These are phyloP conservation scores for Globisporangium middletonii DNA, from an alignment of 352 stramenopile genomes.

Conservation along the genomic window DNA sequence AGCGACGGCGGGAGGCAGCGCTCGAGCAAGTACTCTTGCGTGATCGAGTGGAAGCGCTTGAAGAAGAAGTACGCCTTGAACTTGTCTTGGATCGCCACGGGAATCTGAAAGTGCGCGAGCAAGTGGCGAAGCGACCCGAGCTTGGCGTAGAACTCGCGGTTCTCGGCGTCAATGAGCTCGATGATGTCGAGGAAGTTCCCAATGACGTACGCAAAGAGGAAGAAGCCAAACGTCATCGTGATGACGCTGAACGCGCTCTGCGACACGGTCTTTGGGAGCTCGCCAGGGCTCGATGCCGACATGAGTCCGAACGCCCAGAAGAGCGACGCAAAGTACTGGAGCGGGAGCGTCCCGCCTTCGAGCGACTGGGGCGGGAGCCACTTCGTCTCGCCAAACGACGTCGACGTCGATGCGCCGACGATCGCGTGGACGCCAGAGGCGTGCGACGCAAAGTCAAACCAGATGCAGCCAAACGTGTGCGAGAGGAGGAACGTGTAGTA, in stretches of 20 bases:
- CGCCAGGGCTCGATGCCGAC: conserved; percentile 46
- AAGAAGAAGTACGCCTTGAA: conserved; percentile 69
- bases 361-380: conserved; percentile 25
- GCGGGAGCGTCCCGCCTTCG: conserved; percentile 12
- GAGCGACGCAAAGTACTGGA: conserved; percentile 39
- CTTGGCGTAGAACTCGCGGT: conserved; percentile 50
- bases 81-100: conserved; percentile 34
- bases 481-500: conserved; percentile 50
- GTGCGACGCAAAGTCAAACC: conserved; percentile 55
- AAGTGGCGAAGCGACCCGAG: conserved; percentile 50
- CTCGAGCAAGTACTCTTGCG: conserved; percentile 51
- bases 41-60: conserved; percentile 63
- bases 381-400: conserved; percentile 20
- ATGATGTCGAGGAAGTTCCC: conserved; percentile 57
- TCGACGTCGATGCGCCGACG: background rate
- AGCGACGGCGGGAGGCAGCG: conserved; percentile 47
- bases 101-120: conserved; percentile 43
- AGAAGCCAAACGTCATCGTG: conserved; percentile 55
- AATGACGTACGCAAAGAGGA: conserved; percentile 54
- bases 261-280: conserved; percentile 35
- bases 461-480: conserved; percentile 50
- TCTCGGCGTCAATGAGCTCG: conserved; percentile 51
- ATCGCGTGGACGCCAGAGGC: conserved; percentile 26
- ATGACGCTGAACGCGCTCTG: conserved; percentile 52
- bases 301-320: conserved; percentile 59